Base-by-base conservation (phyloP, 164 flowering plant genomes). In the Malania oleifera region DNA sequence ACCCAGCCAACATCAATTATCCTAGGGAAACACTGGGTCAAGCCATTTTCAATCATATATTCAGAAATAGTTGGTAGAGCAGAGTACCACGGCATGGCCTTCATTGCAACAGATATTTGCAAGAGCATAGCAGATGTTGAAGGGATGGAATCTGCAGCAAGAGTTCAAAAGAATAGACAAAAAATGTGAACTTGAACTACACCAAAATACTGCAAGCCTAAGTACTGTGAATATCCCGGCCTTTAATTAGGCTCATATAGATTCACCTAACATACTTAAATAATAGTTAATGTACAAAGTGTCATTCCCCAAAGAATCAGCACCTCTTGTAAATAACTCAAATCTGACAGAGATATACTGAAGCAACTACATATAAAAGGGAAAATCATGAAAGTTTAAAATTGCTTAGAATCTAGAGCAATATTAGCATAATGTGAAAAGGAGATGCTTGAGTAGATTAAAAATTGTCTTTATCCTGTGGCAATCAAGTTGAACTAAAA, bases 21-120 rank as follows among this genome's bases (percentile, higher is more conserved):
- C 34, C 81, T 80, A 23, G 95, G 35, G 58, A 52, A 86, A 52
- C 96, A 90, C 65, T 62, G 82, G 8, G 96, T 88, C 97, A 96
- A 88, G 31, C 96, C 99, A 73, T 59, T 75, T 69, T 93, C 99
- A 67, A 90, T 37, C 90, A 90, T 76, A 75, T 78, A 79, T 64
- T 93, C 99, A 7, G 97, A 87, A 50, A 88, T n/a, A 20, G 92
- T 70, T 44, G 96, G 99, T 61, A 87, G 89, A 59, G 62, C 65
- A 59, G 37, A 11, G 73, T 93, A 88, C 91, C 87, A 90, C 5
- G 97, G 97, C 95, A 93, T 90, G 57, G 91, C 89, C 80, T 88
- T 93, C 96, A 87, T 90, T n/a, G 97, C 79, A 58, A 90, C 96
- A 69, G 28, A 63, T 61, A 93, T 88, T 71, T 93, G 99, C 79